Percentiles rank a stretch among this genome's conserved stretches.
phyloP scores from a whole-genome alignment of 2,329 filamentous ascomycete species.

The Teratosphaeria zuluensis region DNA sequence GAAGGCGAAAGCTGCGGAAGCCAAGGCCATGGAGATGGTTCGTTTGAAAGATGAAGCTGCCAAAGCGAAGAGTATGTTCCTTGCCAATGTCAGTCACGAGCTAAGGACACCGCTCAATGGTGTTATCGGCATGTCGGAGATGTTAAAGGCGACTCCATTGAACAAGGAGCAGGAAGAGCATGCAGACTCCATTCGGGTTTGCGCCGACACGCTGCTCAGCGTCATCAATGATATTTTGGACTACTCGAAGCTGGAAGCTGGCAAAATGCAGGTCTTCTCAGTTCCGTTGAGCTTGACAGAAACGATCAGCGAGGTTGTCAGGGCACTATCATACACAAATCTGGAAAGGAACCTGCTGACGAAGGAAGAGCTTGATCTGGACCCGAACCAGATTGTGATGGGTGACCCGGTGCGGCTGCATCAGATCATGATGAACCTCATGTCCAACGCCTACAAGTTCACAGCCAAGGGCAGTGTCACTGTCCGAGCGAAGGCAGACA shows the following conservation, averaged over 20 bases:
- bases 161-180: conserved; percentile 52
- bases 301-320: conserved; percentile 55
- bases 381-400: conserved; percentile 44
- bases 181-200: conserved; percentile 55
- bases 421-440: conserved; percentile 61
- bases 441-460: conserved; percentile 91
- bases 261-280: conserved; percentile 52
- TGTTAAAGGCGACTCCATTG: conserved; percentile 49
- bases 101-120: conserved; percentile 48
- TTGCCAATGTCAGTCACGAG: conserved; percentile 48
- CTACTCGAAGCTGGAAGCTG: conserved; percentile 44
- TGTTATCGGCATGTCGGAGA: conserved; percentile 49
- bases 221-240: conserved; percentile 45
- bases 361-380: conserved; percentile 46
- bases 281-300: conserved; percentile 43
- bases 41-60: conserved; percentile 75
- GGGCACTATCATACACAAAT: conserved; percentile 54
- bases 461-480: conserved; percentile 80
- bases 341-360: conserved; percentile 51
- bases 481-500: conserved; percentile 64
- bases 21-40: conserved; percentile 67
- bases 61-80: conserved; percentile 72
- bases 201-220: conserved; percentile 45
- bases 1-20: conserved; percentile 68
- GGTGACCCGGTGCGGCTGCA: conserved; percentile 43